These are phyloP conservation scores for Euphorbia schlechtendalii DNA, from an alignment of 441 rosid species.

Conservation along the genomic window DNA sequence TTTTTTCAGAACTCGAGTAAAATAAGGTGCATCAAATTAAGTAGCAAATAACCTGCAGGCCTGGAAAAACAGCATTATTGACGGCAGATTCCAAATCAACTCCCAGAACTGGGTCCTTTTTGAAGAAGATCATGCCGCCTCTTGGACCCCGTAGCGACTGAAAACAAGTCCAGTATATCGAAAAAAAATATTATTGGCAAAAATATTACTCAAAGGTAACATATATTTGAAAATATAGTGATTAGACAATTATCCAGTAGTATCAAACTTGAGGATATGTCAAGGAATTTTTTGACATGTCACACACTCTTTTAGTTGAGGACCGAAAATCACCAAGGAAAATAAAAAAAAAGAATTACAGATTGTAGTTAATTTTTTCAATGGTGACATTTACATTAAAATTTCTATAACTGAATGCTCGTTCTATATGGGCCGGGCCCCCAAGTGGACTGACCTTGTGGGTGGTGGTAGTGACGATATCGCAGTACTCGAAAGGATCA, in stretches of 20 bases:
- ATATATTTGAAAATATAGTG: no score
- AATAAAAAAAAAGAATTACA: no score
- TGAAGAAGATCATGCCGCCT: constrained; percentile 98
- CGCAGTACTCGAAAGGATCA: constrained; percentile 80
- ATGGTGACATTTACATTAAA: no score
- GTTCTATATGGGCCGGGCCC: no score
- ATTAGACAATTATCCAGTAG: not conserved
- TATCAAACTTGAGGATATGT: not conserved
- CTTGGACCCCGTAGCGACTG: constrained; percentile 96
- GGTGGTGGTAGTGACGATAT: constrained; percentile 87
- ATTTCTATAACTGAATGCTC: no score
- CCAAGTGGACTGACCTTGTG: constrained; percentile 60
- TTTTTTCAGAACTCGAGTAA: no score
- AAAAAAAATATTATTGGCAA: no score
- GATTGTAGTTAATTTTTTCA: no score
- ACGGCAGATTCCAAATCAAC: constrained; percentile 75
- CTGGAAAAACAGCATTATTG: constrained; percentile 92
- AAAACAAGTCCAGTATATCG: constrained; percentile 4
- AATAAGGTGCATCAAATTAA: no score
- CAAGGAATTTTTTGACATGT: not conserved
- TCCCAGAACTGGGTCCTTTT: constrained; percentile 64
- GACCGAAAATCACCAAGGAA: not conserved
- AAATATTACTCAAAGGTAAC: no score
- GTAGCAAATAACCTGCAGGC: constrained; percentile 55
- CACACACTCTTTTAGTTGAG: not conserved